A percentile compares a stretch with the other conserved stretches of the same genome.
phyloP scores from a whole-genome alignment of 495 filamentous ascomycete genomes.

The Chaetomium tenue region DNA sequence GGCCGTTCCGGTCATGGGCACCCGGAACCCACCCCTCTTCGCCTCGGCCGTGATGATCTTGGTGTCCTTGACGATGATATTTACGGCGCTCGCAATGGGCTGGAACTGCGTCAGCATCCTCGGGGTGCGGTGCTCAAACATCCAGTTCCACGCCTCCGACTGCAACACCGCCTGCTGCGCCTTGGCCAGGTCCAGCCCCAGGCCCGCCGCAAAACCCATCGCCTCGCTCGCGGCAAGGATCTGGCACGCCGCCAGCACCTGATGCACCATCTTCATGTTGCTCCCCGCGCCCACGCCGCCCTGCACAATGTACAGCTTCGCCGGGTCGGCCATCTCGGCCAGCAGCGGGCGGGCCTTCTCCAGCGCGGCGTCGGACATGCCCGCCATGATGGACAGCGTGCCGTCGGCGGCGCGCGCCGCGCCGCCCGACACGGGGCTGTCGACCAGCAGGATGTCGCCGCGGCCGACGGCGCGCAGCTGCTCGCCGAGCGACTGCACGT shows the following conservation, averaged over 20 bases:
- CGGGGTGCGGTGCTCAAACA: constrained; percentile 74
- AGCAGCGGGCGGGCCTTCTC: constrained; percentile 60
- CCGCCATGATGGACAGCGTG: constrained; percentile 78
- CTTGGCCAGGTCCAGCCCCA: constrained; percentile 61
- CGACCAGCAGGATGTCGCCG: constrained; percentile 65
- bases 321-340: constrained; percentile 57
- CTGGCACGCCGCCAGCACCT: constrained; percentile 74
- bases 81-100: constrained; percentile 65
- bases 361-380: constrained; percentile 58
- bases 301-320: constrained; percentile 68
- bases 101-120: constrained; percentile 68
- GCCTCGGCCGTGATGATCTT: constrained; percentile 73
- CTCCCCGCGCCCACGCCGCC: constrained; percentile 76
- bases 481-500: constrained; percentile 58
- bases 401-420: constrained; percentile 69
- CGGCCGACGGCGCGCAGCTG: constrained; percentile 55
- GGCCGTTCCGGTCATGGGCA: constrained; percentile 67
- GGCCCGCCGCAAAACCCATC: constrained; percentile 66
- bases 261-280: constrained; percentile 86
- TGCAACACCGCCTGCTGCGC: constrained; percentile 57
- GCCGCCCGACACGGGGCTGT: constrained; percentile 77
- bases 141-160: constrained; percentile 70
- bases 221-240: constrained; percentile 72
- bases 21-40: constrained; percentile 57
- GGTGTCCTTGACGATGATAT: constrained; percentile 79